A percentile compares a stretch with the other conserved stretches of the same genome.
phyloP scores from a whole-genome alignment of 345 rosid genomes.

The Salix arbutifolia region DNA sequence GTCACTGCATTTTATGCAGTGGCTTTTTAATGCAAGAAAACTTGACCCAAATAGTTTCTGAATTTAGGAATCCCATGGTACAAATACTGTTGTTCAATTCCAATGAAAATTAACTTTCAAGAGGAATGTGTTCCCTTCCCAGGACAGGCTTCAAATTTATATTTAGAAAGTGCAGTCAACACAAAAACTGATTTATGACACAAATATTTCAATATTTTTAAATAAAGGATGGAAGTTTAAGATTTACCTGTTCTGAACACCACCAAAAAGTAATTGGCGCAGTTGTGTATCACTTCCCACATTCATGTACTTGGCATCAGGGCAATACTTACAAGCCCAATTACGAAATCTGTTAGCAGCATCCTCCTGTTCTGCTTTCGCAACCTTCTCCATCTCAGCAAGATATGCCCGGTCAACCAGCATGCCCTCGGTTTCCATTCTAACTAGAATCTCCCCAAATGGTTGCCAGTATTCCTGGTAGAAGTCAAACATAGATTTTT shows the following conservation, averaged over 20 bases:
- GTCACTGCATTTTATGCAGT: background rate
- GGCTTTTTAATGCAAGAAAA: background rate
- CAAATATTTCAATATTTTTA: background rate
- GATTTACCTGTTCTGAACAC: slow-evolving; percentile 57
- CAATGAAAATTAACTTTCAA: background rate
- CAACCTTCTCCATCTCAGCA: slow-evolving; percentile 76
- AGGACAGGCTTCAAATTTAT: background rate
- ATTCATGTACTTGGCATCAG: slow-evolving; percentile 83
- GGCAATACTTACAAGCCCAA: slow-evolving; percentile 88
- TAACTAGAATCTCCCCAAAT: slow-evolving; percentile 81
- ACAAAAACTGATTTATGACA: background rate
- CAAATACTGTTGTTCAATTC: background rate
- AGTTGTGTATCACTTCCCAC: slow-evolving; percentile 90
- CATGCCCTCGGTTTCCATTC: slow-evolving; percentile 91
- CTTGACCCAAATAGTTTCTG: background rate
- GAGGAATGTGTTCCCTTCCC: background rate
- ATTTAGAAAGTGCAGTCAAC: background rate
- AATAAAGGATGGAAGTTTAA: background rate
- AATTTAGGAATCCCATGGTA: background rate
- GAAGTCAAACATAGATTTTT: slow-evolving; percentile 66
- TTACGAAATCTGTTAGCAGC: slow-evolving; percentile 68
- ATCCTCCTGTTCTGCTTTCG: slow-evolving; percentile 69
- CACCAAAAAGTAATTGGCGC: slow-evolving; percentile 83
- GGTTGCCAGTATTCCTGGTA: slow-evolving; percentile 74
- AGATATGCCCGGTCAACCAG: slow-evolving; percentile 78